Conservation (phyloP, 306 rosid species). For the Benincasa hispida region DNA sequence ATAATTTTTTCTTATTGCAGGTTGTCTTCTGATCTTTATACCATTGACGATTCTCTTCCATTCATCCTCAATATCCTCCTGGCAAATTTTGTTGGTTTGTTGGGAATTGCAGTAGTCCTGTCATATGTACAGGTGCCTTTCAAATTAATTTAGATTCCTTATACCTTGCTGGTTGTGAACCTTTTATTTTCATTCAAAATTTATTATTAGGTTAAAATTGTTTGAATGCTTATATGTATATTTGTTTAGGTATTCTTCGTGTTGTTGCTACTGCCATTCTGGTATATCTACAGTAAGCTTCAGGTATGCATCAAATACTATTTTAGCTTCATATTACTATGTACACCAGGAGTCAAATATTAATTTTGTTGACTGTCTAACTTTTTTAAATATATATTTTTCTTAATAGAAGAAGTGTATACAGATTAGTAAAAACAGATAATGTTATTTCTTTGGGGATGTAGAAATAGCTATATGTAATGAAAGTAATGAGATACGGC, state of each 20-base stretch:
- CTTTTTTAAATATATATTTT: neutral
- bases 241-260: slow-evolving; percentile 55
- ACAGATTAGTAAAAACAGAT: neutral
- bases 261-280: slow-evolving; percentile 75
- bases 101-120: slow-evolving; percentile 77
- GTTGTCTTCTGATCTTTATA: slow-evolving; percentile 92
- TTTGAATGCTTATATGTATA: slow-evolving; percentile 16
- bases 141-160: neutral
- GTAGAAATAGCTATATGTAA: neutral
- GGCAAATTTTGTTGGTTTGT: slow-evolving; percentile 81
- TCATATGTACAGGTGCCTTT: slow-evolving; percentile 73
- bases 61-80: slow-evolving; percentile 88
- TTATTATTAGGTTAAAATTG: slow-evolving; percentile 5
- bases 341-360: neutral
- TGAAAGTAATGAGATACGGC: neutral
- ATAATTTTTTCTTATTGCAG: slow-evolving; percentile 32
- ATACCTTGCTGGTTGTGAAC: neutral
- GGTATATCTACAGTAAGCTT: slow-evolving; percentile 87
- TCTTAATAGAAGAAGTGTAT: neutral
- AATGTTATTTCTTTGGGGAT: neutral
- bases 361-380: neutral
- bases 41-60: slow-evolving; percentile 93
- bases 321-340: neutral
- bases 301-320: slow-evolving; percentile 42
- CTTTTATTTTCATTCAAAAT: neutral